phyloP scores from a whole-genome alignment of 1,284 basidiomycete genomes.

The Austroboletus olivaceoglutinosus region DNA sequence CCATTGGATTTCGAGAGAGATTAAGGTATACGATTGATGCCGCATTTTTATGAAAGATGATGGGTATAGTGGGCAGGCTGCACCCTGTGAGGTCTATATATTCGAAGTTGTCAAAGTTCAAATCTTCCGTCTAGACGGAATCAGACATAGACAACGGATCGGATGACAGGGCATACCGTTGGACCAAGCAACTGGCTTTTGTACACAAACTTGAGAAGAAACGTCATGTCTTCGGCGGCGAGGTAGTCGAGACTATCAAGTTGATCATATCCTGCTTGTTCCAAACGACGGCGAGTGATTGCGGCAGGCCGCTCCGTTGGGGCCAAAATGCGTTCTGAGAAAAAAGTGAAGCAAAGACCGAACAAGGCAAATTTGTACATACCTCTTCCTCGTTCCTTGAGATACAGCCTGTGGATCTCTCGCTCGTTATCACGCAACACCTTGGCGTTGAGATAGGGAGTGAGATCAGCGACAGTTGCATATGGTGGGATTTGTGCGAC shows the following conservation, averaged over 20 bases:
- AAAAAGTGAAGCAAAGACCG: constrained; percentile 6
- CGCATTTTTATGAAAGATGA: constrained; percentile 85
- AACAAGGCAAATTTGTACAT: constrained; percentile 24
- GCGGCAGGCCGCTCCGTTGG: constrained; percentile 83
- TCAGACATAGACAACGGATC: constrained; percentile 6
- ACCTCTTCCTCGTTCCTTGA: constrained; percentile 86
- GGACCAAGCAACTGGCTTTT: constrained; percentile 69
- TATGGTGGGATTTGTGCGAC: constrained; percentile 64
- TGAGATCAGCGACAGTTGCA: constrained; percentile 72
- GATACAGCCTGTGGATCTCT: constrained; percentile 73
- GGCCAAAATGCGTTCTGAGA: constrained; percentile 75
- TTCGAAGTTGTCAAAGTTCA: constrained; percentile 74
- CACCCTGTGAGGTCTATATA: constrained; percentile 83
- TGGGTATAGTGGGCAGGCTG: constrained; percentile 88
- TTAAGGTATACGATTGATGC: constrained; percentile 86
- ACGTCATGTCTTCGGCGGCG: constrained; percentile 80
- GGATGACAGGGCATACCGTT: constrained; percentile 45
- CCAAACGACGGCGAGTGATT: constrained; percentile 81
- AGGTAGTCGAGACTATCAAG: constrained; percentile 81
- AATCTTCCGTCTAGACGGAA: constrained; percentile 60
- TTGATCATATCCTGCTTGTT: constrained; percentile 89
- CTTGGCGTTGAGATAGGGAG: constrained; percentile 61
- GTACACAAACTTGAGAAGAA: constrained; percentile 88
- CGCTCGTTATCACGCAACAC: constrained; percentile 41
- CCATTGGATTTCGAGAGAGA: constrained; percentile 92